Evolutionary conservation across 805 yeast genomes (phyloP).

Genomic region (Saccharomycopsis oosterbeekiorum): DNA sequence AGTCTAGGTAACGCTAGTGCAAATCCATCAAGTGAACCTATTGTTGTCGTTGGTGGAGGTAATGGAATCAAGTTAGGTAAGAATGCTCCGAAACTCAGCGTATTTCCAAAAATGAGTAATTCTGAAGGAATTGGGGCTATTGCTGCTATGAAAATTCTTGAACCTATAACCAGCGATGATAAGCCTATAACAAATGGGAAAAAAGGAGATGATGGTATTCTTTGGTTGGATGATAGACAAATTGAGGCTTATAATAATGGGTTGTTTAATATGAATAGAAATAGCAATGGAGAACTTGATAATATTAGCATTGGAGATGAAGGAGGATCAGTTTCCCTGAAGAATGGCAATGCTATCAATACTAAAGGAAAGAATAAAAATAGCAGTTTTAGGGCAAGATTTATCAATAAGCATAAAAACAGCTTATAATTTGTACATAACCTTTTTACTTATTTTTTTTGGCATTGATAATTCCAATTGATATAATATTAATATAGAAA

Average conservation of each 20-base stretch:
- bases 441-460: background rate
- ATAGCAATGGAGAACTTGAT: background rate
- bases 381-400: background rate
- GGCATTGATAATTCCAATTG: background rate
- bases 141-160: background rate
- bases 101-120: background rate
- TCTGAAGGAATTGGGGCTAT: background rate
- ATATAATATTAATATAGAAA: background rate
- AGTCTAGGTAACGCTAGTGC: background rate
- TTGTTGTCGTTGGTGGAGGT: background rate
- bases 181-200: constrained; percentile 17
- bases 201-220: constrained; percentile 16
- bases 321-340: background rate
- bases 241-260: background rate
- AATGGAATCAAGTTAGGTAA: background rate
- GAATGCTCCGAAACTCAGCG: background rate
- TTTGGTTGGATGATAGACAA: constrained; percentile 9
- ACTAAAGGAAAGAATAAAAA: background rate
- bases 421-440: background rate
- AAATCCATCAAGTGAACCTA: background rate
- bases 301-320: background rate
- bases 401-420: background rate
- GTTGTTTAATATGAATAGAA: background rate
- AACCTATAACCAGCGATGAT: constrained; percentile 9
- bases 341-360: background rate